phyloP scores from a whole-genome alignment of 2,329 filamentous ascomycete species.

The Ramichloridium luteum region DNA sequence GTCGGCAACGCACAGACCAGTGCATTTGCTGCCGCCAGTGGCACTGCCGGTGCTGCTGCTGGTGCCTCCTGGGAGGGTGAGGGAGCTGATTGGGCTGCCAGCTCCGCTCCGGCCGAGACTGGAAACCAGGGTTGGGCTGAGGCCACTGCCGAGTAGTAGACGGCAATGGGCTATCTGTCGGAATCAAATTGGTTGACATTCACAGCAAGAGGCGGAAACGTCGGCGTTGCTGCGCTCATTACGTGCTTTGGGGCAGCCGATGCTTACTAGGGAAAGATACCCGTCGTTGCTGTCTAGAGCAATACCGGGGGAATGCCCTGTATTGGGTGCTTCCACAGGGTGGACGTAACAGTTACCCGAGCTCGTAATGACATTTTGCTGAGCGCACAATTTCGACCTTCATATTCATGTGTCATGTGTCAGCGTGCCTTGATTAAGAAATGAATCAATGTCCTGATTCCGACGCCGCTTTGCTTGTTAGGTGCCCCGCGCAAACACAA shows the following conservation, averaged over 20 bases:
- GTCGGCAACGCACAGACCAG: constrained; percentile 43
- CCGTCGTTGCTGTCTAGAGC: constrained; percentile 52
- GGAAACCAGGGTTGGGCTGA: constrained; percentile 41
- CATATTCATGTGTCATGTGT: no score
- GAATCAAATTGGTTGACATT: no score
- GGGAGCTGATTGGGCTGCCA: constrained; percentile 55
- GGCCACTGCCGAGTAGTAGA: constrained; percentile 19
- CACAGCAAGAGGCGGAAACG: no score
- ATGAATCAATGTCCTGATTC: no score
- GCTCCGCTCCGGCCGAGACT: constrained; percentile 34
- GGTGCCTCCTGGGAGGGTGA: constrained; percentile 54
- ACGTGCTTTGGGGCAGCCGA: constrained; percentile 41
- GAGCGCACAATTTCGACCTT: no score
- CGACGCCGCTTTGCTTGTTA: no score
- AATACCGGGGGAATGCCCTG: constrained; percentile 99
- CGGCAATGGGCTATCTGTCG: no score
- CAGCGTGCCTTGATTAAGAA: no score
- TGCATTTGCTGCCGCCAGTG: constrained; percentile 51
- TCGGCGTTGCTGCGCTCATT: constrained; percentile 21
- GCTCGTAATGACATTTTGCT: no score
- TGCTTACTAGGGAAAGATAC: constrained; percentile 99
- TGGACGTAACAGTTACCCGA: constrained; percentile 19
- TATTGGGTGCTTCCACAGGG: constrained; percentile 37
- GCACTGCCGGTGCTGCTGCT: constrained; percentile 45
- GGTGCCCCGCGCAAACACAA: no score